Conservation (phyloP, 495 filamentous ascomycete species). For the Thozetella sp. region DNA sequence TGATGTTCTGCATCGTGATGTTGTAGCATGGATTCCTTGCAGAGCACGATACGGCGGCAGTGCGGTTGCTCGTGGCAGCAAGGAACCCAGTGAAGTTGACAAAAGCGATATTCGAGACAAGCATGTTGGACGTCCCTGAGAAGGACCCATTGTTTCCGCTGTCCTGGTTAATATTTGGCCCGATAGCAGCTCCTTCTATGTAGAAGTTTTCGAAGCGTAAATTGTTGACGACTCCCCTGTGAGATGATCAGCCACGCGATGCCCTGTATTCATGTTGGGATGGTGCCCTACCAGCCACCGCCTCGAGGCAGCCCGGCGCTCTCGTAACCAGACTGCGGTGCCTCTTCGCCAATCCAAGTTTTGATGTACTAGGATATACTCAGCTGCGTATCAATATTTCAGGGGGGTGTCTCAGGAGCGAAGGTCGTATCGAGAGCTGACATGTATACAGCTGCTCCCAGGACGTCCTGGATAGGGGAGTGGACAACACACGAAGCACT, state of each 20-base stretch:
- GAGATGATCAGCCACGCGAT: neutral
- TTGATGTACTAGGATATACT: conserved; percentile 54
- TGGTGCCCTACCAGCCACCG: conserved; percentile 42
- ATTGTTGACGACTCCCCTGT: conserved; percentile 45
- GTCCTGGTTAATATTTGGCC: conserved; percentile 46
- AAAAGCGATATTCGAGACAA: conserved; percentile 49
- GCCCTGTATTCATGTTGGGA: neutral
- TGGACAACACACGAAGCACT: neutral
- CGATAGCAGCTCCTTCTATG: conserved; percentile 41
- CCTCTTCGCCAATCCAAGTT: conserved; percentile 54
- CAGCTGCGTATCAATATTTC: neutral
- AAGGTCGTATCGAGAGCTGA: too few relatives aligned
- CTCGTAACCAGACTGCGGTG: conserved; percentile 48
- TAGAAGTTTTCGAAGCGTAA: conserved; percentile 57
- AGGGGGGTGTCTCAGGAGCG: too few relatives aligned
- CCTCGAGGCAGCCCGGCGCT: conserved; percentile 46
- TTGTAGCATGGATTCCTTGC: conserved; percentile 48
- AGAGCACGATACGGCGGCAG: conserved; percentile 46
- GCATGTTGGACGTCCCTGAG: conserved; percentile 49
- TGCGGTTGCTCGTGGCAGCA: conserved; percentile 19
- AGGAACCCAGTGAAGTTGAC: conserved; percentile 57
- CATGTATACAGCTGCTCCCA: too few relatives aligned
- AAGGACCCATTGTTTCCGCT: conserved; percentile 54
- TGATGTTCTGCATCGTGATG: conserved; percentile 45
- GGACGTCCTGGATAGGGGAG: neutral